Base-by-base conservation (phyloP, 495 filamentous ascomycete genomes). In the Penicillium fimorum region DNA sequence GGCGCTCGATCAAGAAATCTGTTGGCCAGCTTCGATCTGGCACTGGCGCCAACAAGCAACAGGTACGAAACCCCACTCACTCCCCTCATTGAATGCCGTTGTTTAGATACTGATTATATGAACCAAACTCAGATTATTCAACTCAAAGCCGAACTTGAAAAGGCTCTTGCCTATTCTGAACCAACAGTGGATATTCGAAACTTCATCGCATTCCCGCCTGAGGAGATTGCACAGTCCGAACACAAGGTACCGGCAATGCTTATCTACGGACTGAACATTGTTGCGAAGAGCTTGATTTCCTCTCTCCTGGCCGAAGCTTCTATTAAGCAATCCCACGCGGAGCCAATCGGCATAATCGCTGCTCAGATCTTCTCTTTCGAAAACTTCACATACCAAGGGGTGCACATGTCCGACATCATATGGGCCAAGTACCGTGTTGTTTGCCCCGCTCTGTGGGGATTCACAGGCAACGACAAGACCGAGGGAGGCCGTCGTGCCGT, bases 401-500 rank as follows among this genome's bases (percentile, higher is more conserved):
- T 77, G 32, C 82, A 85, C 12, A 75, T 97, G 60, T 87, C 91
- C 42, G 92, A 97, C 59, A 88, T 97, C 50, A 71, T 97, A 20
- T 82, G 95, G 65, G 91, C 94, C 29, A 96, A 97, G 67, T 87
- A 90, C 58, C 84, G 89, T 40, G 76, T 86, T 5, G 78, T 83
- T 25, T 96, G 91, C 63, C 93, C 95, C 4, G 86, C 91, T 11
- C 76, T 99, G 11, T 97, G 89, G 69, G 95, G 95, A 18, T 86
- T 92, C 62, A 80, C 81, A 20, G 93, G 89, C 33, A 82, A 76
- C 47, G 89, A 95, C 60, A 86, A 82, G 48, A 95, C 88, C 0
- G 79, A 86, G 44, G 75, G 78, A 18, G 91, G 91, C 5, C 79
- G 83, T 8, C 60, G 66, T 33, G 79, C 83, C n/a, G 67, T 97